Evolutionary conservation across 2,329 filamentous ascomycete genomes (phyloP).

Genomic region (Bipolaris cookei): DNA sequence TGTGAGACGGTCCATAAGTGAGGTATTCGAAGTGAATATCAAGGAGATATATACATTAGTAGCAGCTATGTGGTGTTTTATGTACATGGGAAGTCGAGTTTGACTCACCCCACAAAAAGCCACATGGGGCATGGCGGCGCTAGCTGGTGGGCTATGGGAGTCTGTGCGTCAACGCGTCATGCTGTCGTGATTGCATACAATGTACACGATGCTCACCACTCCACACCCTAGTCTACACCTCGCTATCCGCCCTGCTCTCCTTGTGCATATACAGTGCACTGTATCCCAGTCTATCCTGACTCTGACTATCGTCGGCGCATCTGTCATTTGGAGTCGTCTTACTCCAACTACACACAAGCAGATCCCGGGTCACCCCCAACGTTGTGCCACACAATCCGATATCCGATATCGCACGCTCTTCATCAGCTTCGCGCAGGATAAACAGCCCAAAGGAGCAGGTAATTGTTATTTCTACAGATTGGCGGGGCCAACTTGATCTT

Average conservation of each 20-base stretch:
- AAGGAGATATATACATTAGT: background rate
- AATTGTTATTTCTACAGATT: conserved; percentile 15
- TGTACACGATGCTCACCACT: background rate
- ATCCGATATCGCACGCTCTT: conserved; percentile 31
- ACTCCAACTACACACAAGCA: background rate
- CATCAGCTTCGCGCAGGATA: background rate
- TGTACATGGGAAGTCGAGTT: conserved; percentile 1
- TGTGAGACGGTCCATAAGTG: background rate
- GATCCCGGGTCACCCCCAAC: background rate
- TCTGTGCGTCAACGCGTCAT: conserved; percentile 6
- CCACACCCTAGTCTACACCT: background rate
- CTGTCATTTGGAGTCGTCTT: too few species aligned
- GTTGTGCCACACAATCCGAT: conserved; percentile 21
- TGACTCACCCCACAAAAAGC: conserved; percentile 13
- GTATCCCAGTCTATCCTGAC: background rate
- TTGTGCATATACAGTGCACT: too few species aligned
- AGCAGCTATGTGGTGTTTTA: background rate
- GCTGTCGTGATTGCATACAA: conserved; percentile 5
- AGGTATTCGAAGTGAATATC: background rate
- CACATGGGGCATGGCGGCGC: background rate
- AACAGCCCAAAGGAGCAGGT: conserved; percentile 23
- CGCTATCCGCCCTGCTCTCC: background rate
- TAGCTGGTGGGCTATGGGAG: background rate
- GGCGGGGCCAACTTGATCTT: conserved; percentile 24
- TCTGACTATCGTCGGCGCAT: background rate